Base-by-base conservation (phyloP, 1,139 yeast genomes). In the Taiozyma sp. region DNA sequence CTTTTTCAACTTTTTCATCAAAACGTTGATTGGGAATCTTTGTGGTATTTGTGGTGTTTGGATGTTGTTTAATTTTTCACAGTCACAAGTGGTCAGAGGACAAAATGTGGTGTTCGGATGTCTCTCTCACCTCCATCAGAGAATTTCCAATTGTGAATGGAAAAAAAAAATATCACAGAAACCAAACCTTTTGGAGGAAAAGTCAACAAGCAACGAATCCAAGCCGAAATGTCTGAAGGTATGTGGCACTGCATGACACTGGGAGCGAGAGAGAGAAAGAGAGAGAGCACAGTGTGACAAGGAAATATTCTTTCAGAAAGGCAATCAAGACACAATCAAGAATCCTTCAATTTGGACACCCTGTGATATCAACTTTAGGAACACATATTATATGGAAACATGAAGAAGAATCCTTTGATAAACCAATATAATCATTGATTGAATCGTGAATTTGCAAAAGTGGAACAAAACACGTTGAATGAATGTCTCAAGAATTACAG, bases 171-270 rank as follows among this genome's bases (percentile, higher is more conserved):
- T 19, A 19, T 38, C 41, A 19, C 19, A 38, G 41, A 38, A 38
- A 19, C 14, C 27, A 38, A 38, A 38, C 24, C 24, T 22, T 38
- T 9, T 38, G 24, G 19, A 38, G 41, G 14, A 36, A 19, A 22
- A 38, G 22, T 16, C 23, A 38, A 22, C 39, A 36, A 38, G 23
- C 41, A 38, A 38, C 24, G 43, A 36, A 29, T 32, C 38, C 4
- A 34, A 43, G 38, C 22, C 57, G 58, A 55, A 39, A 60, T 60
- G 64, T 60, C 64, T 59, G 64, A 60, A 58, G 62, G 63, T 60
- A 60, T 53, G 63, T 60, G 49, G 12, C 27, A 41, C 23, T 10
- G 22, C 12, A 8, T 14, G 42, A 23, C n/a, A 16, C 23, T 19
- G 38, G 28, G 40, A 30, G n/a, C 12, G 12, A 24, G 27, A 24